phyloP scores from a whole-genome alignment of 352 stramenopile genomes.

The Blastocystis hominis region DNA sequence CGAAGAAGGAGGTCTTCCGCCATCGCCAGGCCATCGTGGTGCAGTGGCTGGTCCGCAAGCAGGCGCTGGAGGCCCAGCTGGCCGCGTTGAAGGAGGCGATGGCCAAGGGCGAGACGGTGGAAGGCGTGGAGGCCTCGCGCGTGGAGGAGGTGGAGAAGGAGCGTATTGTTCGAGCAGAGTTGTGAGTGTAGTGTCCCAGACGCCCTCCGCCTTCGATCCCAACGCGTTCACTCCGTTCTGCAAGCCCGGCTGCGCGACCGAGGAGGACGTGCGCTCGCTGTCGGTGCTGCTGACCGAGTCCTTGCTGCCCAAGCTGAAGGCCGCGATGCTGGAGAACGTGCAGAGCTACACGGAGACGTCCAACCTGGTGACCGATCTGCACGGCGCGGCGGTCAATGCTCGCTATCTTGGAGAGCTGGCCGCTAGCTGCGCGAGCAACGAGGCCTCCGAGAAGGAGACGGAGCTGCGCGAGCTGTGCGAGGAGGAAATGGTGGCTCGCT shows the following conservation, averaged over 20 bases:
- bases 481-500: constrained; percentile 36
- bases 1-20: not conserved
- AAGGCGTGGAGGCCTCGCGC: not conserved
- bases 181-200: not conserved
- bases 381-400: not conserved
- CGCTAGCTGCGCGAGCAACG: not conserved
- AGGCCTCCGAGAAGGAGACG: not conserved
- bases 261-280: not conserved
- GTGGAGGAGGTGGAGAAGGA: constrained; percentile 23
- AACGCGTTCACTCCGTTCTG: constrained; percentile 46
- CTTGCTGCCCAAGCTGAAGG: not conserved
- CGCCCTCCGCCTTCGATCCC: constrained; percentile 5
- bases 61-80: constrained; percentile 1
- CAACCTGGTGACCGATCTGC: constrained; percentile 5
- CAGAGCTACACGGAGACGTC: not conserved
- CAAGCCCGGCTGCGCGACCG: not conserved
- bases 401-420: constrained; percentile 43
- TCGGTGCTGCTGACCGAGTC: not conserved
- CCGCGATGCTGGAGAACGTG: not conserved
- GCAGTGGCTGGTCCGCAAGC: constrained; percentile 34
- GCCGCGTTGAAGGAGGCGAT: not conserved
- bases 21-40: not conserved
- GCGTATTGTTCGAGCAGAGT: not conserved
- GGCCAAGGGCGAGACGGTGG: not conserved
- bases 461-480: not conserved